Conservation (phyloP, 345 rosid species). For the Aegle marmelos region DNA sequence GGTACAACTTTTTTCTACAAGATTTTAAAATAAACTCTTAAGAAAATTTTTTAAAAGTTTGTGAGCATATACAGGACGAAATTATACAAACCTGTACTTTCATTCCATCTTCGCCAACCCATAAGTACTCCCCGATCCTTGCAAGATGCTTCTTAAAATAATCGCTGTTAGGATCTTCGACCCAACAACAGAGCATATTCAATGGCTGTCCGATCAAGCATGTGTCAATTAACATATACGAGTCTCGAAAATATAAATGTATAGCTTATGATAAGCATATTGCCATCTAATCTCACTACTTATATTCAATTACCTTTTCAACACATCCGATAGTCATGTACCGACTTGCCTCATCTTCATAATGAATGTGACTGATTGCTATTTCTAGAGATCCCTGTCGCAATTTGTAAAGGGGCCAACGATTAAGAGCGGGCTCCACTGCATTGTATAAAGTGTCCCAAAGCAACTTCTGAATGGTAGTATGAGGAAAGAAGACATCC, state of each 20-base stretch:
- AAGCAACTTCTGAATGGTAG: slow-evolving; percentile 35
- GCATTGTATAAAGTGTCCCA: slow-evolving; percentile 34
- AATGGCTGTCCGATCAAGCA: slow-evolving; percentile 18
- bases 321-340: slow-evolving; percentile 43
- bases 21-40: too few species aligned
- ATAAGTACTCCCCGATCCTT: slow-evolving; percentile 33
- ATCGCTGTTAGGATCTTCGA: slow-evolving; percentile 58
- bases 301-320: slow-evolving; percentile 26
- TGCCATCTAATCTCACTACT: too few species aligned
- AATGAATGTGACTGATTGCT: slow-evolving; percentile 36
- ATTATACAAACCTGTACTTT: neutral
- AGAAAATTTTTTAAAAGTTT: too few species aligned
- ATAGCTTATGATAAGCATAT: too few species aligned
- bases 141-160: slow-evolving; percentile 57
- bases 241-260: neutral
- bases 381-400: slow-evolving; percentile 33
- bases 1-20: too few species aligned
- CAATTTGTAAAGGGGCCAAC: slow-evolving; percentile 42
- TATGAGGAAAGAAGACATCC: slow-evolving; percentile 43
- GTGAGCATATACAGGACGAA: neutral
- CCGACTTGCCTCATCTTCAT: slow-evolving; percentile 43
- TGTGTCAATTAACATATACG: neutral
- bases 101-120: neutral
- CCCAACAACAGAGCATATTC: slow-evolving; percentile 69
- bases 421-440: slow-evolving; percentile 40